Evolutionary conservation across 192 early-diverging fungal genomes (phyloP).

Genomic region (Umbelopsis sp.): DNA sequence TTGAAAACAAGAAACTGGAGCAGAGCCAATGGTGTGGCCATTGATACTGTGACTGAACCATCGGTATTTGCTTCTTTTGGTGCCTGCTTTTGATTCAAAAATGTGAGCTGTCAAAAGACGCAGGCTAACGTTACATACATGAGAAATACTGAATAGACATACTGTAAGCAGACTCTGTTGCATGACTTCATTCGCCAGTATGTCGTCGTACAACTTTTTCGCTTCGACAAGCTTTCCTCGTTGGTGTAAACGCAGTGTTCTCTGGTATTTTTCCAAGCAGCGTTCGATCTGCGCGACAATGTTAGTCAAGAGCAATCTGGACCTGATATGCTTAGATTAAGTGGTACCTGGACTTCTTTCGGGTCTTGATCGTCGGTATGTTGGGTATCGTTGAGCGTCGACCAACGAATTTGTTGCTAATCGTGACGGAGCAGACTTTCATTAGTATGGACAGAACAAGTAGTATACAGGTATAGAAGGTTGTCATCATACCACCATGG

Average conservation of each 20-base stretch:
- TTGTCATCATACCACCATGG: slow-evolving; percentile 12
- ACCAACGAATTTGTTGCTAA: slow-evolving; percentile 33
- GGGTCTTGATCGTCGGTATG: slow-evolving; percentile 29
- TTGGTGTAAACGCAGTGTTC: slow-evolving; percentile 46
- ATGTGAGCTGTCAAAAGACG: background rate
- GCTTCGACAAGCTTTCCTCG: slow-evolving; percentile 42
- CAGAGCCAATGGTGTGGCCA: slow-evolving; percentile 37
- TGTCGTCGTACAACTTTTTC: slow-evolving; percentile 36
- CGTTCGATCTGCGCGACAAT: slow-evolving; percentile 43
- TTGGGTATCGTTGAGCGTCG: slow-evolving; percentile 28
- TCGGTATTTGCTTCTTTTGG: slow-evolving; percentile 13
- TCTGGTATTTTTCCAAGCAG: slow-evolving; percentile 46
- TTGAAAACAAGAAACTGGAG: slow-evolving; percentile 53
- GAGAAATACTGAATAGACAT: background rate
- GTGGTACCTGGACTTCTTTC: slow-evolving; percentile 35
- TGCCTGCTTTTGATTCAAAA: background rate
- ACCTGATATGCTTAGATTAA: background rate
- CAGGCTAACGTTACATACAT: background rate
- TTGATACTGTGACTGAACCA: slow-evolving; percentile 5
- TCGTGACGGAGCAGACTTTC: background rate
- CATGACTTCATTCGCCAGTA: slow-evolving; percentile 44
- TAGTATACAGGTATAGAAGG: no score
- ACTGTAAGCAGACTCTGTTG: slow-evolving; percentile 41
- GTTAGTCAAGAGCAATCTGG: background rate
- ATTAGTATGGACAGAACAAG: background rate